Base-by-base conservation (phyloP, 257 asterid species). In the Nemophila menziesii region DNA sequence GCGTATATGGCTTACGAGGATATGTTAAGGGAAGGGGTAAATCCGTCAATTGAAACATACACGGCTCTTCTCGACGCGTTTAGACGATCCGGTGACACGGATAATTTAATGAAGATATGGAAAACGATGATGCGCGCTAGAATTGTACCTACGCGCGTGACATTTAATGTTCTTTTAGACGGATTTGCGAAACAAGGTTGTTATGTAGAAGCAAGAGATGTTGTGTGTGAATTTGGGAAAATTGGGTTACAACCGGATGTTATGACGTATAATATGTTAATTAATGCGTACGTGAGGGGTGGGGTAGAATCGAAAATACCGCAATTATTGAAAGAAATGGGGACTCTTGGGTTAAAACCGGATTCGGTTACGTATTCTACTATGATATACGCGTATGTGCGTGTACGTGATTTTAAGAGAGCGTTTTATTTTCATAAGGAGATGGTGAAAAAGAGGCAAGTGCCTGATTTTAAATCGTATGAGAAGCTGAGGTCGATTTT, bases 251-350 rank as follows among this genome's bases (percentile, higher is more conserved):
- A 49, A 9, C 98, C 96, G 8, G 76, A 81, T 11, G 85, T 90
- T 58, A 70, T 84, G 98, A 89, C 98, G 1, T 89, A 84, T 62
- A 89, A 89, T 51, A 89, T 89, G 87, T 56, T 84, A 69, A 78
- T 89, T 46, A 84, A 89, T 51, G 96, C 94, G 0, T 90, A 89
- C 46, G 95, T 87, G 11, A 63, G 94, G 48, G 96, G 98, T 15
- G 92, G 92, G 22, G 84, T 64, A 55, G 98, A 84, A 27, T 76
- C 82, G 16, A 89, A 77, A 76, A 46, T 84, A 61, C 98, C 96
- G 2, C 85, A 72, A 54, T 71, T 90, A 52, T 61, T 90, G 69
- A 77, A 81, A 46, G 98, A 90, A 61, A 90, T 90, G 98, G 70
- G 77, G n/a, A 75, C 83, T 0, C 74, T 74, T 43, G 65, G 70